Conservation (phyloP, 257 asterid species). For the Cordia subcordata region DNA sequence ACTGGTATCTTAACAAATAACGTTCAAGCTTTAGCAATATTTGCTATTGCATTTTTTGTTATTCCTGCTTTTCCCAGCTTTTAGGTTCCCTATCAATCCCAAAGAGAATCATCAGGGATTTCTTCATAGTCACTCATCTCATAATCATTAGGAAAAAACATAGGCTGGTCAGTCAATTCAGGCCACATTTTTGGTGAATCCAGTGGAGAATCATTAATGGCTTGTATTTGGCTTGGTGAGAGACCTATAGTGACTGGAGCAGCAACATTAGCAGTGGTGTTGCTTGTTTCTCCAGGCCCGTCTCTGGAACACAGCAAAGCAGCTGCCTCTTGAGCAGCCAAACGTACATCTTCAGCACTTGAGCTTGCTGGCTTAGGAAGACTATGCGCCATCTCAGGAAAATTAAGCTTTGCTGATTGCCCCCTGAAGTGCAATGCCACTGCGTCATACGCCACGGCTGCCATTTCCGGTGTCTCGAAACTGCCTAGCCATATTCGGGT, state of each 20-base stretch:
- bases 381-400: background rate
- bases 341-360: slow-evolving; percentile 29
- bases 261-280: background rate
- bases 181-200: slow-evolving; percentile 32
- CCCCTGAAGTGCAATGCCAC: slow-evolving; percentile 43
- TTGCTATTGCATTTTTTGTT: too few species aligned
- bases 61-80: background rate
- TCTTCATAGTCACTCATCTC: slow-evolving; percentile 23
- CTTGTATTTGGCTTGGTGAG: slow-evolving; percentile 33
- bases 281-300: background rate
- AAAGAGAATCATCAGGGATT: slow-evolving; percentile 18
- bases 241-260: slow-evolving; percentile 20
- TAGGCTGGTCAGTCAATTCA: slow-evolving; percentile 1
- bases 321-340: slow-evolving; percentile 35
- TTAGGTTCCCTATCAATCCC: slow-evolving; percentile 10
- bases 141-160: background rate
- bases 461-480: slow-evolving; percentile 10
- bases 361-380: slow-evolving; percentile 37
- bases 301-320: background rate
- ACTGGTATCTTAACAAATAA: too few species aligned
- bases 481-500: slow-evolving; percentile 39
- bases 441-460: background rate
- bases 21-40: too few species aligned
- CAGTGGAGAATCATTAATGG: slow-evolving; percentile 33
- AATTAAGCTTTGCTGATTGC: slow-evolving; percentile 13